These are phyloP conservation scores for Phyllosticta ampelicida DNA, from an alignment of 2,329 filamentous ascomycete species.

Conservation along the genomic window DNA sequence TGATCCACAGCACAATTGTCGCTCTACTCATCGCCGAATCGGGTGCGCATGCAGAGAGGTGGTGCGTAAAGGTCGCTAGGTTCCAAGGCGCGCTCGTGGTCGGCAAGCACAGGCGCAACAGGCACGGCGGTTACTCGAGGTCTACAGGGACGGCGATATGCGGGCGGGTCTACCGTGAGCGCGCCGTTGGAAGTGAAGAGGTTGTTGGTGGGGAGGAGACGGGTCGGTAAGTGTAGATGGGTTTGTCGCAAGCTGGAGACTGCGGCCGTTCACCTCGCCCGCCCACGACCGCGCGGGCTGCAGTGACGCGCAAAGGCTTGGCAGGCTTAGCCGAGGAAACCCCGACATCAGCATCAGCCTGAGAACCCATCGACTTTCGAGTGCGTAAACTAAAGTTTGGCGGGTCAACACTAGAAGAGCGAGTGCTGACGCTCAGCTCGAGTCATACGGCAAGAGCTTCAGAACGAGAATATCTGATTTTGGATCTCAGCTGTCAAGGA, in stretches of 20 bases:
- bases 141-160: slow-evolving; percentile 1
- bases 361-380: too few relatives aligned
- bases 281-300: not conserved
- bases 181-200: not conserved
- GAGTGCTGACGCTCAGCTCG: too few relatives aligned
- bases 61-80: slow-evolving; percentile 4
- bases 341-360: too few relatives aligned
- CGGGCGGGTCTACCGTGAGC: not conserved
- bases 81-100: slow-evolving; percentile 6
- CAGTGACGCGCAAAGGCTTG: not conserved
- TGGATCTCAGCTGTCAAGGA: too few relatives aligned
- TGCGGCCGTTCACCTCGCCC: not conserved
- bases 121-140: not conserved
- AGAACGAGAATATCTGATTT: too few relatives aligned
- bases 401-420: too few relatives aligned
- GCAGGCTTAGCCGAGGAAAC: not conserved
- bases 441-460: too few relatives aligned
- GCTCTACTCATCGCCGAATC: slow-evolving; percentile 10
- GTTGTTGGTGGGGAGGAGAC: not conserved
- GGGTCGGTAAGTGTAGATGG: not conserved
- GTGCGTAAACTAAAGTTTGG: too few relatives aligned
- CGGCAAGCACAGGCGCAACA: not conserved
- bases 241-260: not conserved
- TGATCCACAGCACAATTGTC: slow-evolving; percentile 3
- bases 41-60: slow-evolving; percentile 8